Evolutionary conservation across 2,329 filamentous ascomycete species (phyloP).

Genomic region (Lasiodiplodia theobromae): DNA sequence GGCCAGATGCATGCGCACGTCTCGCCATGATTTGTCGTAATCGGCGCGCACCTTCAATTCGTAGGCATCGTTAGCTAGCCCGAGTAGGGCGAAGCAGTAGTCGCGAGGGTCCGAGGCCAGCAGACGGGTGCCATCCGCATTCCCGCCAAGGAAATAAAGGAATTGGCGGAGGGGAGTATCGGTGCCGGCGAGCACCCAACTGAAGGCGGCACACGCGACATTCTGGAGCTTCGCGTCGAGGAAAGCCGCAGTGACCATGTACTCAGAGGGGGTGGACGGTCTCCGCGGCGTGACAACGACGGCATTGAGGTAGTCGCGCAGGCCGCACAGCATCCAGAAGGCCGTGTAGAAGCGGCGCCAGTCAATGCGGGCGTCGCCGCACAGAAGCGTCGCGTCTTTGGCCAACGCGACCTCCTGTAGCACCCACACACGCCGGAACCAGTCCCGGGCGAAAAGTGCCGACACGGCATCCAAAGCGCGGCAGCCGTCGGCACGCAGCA

Average conservation of each 20-base stretch:
- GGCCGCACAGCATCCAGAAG: constrained; percentile 26
- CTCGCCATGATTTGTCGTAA: constrained; percentile 1
- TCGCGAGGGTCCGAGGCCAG: constrained; percentile 21
- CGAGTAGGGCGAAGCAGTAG: constrained; percentile 21
- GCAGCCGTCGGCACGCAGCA: constrained; percentile 8
- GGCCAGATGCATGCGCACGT: neutral
- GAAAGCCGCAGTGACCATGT: constrained; percentile 2
- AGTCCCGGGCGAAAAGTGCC: constrained; percentile 20
- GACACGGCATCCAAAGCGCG: neutral
- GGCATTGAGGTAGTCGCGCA: constrained; percentile 22
- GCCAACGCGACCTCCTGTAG: constrained; percentile 32
- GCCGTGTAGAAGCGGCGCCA: constrained; percentile 8
- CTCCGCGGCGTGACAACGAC: neutral
- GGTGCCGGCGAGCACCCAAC: neutral
- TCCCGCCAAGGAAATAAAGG: constrained; percentile 9
- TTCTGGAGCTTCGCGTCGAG: constrained; percentile 15
- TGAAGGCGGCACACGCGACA: constrained; percentile 1
- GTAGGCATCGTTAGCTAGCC: neutral
- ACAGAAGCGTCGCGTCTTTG: neutral
- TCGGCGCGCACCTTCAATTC: neutral
- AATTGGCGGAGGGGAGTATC: constrained; percentile 3
- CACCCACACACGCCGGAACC: constrained; percentile 34
- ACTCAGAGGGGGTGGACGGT: neutral
- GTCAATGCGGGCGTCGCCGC: neutral
- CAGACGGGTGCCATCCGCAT: neutral